These are phyloP conservation scores for Metschnikowia dekortorum DNA, from an alignment of 805 yeast genomes.

Conservation along the genomic window DNA sequence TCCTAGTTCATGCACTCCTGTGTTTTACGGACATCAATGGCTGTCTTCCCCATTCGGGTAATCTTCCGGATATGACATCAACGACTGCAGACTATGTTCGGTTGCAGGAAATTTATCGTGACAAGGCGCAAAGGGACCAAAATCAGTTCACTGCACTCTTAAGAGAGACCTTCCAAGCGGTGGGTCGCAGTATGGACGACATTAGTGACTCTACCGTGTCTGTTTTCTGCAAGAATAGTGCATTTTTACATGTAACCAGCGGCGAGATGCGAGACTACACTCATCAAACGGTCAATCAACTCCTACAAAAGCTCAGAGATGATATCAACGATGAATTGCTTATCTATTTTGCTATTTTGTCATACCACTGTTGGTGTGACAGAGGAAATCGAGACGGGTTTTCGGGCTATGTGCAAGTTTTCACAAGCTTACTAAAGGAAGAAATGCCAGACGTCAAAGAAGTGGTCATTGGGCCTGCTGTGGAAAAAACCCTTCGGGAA, in stretches of 20 bases:
- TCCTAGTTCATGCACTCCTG: slow-evolving; percentile 50
- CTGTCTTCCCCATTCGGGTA: slow-evolving; percentile 68
- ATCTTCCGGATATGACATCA: slow-evolving; percentile 85
- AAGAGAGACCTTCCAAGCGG: slow-evolving; percentile 17
- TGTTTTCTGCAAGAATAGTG: slow-evolving; percentile 60
- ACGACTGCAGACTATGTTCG: slow-evolving; percentile 57
- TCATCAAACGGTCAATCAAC: not conserved
- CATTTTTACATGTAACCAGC: slow-evolving; percentile 44
- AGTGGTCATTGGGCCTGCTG: slow-evolving; percentile 1
- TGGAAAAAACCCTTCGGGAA: slow-evolving; percentile 24
- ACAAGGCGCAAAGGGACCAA: slow-evolving; percentile 51
- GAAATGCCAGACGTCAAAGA: not conserved
- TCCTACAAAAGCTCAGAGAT: slow-evolving; percentile 1
- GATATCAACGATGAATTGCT: slow-evolving; percentile 16
- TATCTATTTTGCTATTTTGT: slow-evolving; percentile 43
- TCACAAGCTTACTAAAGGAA: slow-evolving; percentile 14
- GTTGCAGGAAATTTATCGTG: slow-evolving; percentile 54
- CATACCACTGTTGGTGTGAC: slow-evolving; percentile 22
- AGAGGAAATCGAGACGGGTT: slow-evolving; percentile 21
- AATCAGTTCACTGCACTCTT: slow-evolving; percentile 34
- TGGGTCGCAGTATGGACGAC: slow-evolving; percentile 26
- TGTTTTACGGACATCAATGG: slow-evolving; percentile 38
- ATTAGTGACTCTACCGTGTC: slow-evolving; percentile 34
- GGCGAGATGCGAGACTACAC: slow-evolving; percentile 34
- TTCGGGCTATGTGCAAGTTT: slow-evolving; percentile 17